Conservation (phyloP, 768 basidiomycete species). For the Daedaleopsis sinensis region DNA sequence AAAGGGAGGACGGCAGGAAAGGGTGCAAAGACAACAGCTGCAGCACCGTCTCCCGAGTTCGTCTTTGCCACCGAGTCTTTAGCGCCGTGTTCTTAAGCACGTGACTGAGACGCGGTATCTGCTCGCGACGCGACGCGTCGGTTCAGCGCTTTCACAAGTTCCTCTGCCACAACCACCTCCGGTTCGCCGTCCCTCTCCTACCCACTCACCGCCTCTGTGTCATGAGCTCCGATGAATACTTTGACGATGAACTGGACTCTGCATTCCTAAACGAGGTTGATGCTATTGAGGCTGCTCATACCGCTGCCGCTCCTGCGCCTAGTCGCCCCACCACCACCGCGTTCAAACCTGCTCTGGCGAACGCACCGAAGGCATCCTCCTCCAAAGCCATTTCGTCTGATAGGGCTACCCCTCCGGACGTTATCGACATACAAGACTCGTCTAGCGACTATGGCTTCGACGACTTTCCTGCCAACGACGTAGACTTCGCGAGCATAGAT, state of each 20-base stretch:
- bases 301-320: constrained; percentile 14
- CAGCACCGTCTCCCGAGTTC: neutral
- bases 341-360: neutral
- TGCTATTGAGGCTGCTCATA: constrained; percentile 67
- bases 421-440: constrained; percentile 47
- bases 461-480: constrained; percentile 45
- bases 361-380: neutral
- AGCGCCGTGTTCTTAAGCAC: neutral
- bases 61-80: neutral
- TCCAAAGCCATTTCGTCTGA: constrained; percentile 2
- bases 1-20: neutral
- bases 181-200: neutral
- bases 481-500: constrained; percentile 57
- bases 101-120: constrained; percentile 14
- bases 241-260: constrained; percentile 63
- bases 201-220: neutral
- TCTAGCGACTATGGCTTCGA: constrained; percentile 44
- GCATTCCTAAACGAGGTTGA: constrained; percentile 64
- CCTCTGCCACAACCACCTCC: constrained; percentile 9
- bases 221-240: constrained; percentile 83
- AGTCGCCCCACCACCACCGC: neutral
- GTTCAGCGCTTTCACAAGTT: neutral
- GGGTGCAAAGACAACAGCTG: neutral
- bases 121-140: constrained; percentile 10
- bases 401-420: constrained; percentile 13